Evolutionary conservation across 305 asterid genomes (phyloP).

Genomic region (Fraxinus sp.): DNA sequence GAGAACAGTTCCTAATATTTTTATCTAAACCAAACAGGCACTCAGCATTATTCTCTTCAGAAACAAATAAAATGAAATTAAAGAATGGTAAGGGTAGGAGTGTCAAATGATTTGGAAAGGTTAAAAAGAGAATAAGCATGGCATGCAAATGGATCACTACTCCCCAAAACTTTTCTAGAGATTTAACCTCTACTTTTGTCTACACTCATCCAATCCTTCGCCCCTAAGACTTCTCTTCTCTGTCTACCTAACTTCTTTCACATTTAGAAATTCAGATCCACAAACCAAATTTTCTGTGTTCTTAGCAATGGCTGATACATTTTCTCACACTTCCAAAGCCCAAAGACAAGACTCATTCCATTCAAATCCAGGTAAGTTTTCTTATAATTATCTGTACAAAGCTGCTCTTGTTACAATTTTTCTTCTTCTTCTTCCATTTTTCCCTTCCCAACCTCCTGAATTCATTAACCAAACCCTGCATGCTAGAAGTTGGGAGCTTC

Average conservation of each 20-base stretch:
- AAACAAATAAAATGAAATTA: not conserved
- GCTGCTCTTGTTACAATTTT: slow-evolving; percentile 50
- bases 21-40: no score
- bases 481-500: slow-evolving; percentile 80
- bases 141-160: slow-evolving; percentile 46
- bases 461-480: slow-evolving; percentile 59
- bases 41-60: not conserved
- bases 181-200: slow-evolving; percentile 36
- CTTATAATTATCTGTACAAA: slow-evolving; percentile 52
- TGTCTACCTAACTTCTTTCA: slow-evolving; percentile 32
- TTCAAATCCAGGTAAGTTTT: slow-evolving; percentile 47
- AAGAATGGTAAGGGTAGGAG: slow-evolving; percentile 35
- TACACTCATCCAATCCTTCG: slow-evolving; percentile 43
- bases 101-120: slow-evolving; percentile 34
- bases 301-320: slow-evolving; percentile 65
- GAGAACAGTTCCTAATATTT: no score
- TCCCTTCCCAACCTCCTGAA: slow-evolving; percentile 72
- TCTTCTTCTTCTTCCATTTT: slow-evolving; percentile 56
- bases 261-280: slow-evolving; percentile 31
- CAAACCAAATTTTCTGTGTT: slow-evolving; percentile 10
- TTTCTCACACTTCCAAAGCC: slow-evolving; percentile 37
- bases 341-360: slow-evolving; percentile 31
- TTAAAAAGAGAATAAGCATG: slow-evolving; percentile 35
- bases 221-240: slow-evolving; percentile 47
- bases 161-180: slow-evolving; percentile 51